Evolutionary conservation across 129 eudicot species (phyloP).

Genomic region (Flaveria ramosissima): DNA sequence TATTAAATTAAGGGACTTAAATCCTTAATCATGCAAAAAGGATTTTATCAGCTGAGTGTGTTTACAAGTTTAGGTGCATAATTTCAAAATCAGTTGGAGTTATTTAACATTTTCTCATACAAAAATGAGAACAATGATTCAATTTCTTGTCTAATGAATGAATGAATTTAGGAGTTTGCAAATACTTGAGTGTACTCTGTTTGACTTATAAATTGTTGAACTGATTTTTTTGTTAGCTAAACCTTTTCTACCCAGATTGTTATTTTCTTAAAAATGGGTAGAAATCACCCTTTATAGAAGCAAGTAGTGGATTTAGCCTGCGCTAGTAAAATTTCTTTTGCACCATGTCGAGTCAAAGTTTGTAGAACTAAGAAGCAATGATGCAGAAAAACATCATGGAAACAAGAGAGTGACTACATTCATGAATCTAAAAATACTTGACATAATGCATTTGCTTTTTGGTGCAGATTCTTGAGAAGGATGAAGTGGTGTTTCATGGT

Average conservation of each 20-base stretch:
- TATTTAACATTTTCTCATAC: no score
- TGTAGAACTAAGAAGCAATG: neutral
- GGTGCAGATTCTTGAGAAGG: constrained; percentile 9
- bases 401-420: neutral
- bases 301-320: neutral
- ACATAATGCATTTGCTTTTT: neutral
- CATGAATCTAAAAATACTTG: neutral
- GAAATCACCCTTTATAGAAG: neutral
- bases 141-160: no score
- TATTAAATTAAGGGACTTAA: neutral
- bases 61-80: no score
- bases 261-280: neutral
- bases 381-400: neutral
- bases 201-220: no score
- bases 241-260: neutral
- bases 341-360: neutral
- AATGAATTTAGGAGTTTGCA: neutral
- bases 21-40: neutral
- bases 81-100: neutral
- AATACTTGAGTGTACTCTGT: no score
- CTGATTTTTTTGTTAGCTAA: neutral
- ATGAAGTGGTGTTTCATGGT: neutral
- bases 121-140: no score
- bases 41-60: no score
- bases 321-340: neutral